Evolutionary conservation across 2,329 filamentous ascomycete species (phyloP).

Genomic region (Mariannaea sp.): DNA sequence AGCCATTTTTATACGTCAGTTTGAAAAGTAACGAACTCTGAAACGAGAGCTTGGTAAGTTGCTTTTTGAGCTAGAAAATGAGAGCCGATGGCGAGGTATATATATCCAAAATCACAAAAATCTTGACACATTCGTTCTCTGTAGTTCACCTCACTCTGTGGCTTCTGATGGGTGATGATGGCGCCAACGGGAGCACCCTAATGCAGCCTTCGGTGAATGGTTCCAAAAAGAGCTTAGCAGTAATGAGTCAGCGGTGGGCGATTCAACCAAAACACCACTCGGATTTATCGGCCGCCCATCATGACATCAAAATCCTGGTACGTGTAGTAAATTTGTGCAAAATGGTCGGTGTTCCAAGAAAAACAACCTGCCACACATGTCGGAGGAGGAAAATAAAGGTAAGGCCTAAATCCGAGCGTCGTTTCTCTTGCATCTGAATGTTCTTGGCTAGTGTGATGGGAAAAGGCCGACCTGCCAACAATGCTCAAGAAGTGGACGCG

Average conservation of each 20-base stretch:
- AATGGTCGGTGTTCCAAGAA: not conserved
- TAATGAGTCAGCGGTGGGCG: not conserved
- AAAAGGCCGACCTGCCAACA: not conserved
- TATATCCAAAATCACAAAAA: no score
- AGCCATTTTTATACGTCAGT: constrained; percentile 2
- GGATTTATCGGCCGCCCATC: not conserved
- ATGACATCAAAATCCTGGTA: not conserved
- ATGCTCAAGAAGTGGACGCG: not conserved
- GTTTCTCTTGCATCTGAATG: not conserved
- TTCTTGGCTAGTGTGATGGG: constrained; percentile 2
- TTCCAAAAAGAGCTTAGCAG: not conserved
- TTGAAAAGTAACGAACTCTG: no score
- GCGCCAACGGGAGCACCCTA: not conserved
- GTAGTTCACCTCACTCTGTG: no score
- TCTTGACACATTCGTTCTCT: no score
- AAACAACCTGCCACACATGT: constrained; percentile 6
- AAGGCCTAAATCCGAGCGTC: no score
- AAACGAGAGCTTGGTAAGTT: no score
- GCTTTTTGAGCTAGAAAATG: no score
- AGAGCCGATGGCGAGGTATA: no score
- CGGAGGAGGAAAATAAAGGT: constrained; percentile 7
- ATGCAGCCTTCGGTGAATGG: constrained; percentile 6
- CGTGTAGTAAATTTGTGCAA: no score
- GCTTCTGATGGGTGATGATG: no score
- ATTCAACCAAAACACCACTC: not conserved